Evolutionary conservation across 495 filamentous ascomycete genomes (phyloP), one percentile per base, ranked within the genome.

Genomic region (Hypomontagnella submonticulosa): DNA sequence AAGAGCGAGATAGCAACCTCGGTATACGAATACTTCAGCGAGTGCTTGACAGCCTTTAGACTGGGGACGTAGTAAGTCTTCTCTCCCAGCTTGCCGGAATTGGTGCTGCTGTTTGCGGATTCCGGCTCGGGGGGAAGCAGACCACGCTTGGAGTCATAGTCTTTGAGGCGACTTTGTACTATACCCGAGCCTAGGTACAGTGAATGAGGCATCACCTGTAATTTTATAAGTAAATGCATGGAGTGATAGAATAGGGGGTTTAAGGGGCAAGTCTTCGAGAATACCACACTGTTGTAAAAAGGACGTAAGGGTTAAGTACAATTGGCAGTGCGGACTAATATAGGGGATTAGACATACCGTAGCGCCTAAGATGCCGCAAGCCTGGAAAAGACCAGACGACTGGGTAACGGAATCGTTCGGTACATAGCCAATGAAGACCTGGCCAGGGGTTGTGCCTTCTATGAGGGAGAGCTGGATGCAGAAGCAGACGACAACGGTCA

Each of bases 111-210:
- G 3, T 59, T 23, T 30, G 68, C 54, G 12, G 75, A 65, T 12
- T 57, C 12, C 0, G 76, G 67, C 6, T 63, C 59, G 8, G 66
- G 48, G 2, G 83, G 79, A 8, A 87, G 78, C 32, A 88, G 81
- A n/a, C 88, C 88, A 11, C 75, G 71, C 41, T 80, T 82, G 18
- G 79, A 72, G 73, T 97, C 93, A 68, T 89, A 97, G 41, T 94
- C 89, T 50, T 84, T 84, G 2, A 97, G 86, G 7, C 93, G 88
- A 8, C 90, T 80, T 74, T 97, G 91, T 0, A 96, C 91, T 44
- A 96, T 89, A 9, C 92, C 93, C 44, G 88, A 92, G n/a, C 93
- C 93, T 5, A 97, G 84, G 69, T 92, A 97, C 27, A 97, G 83
- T 47, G 88, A 91, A 75, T 97, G 93, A 4, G 93, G 93, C 93